Evolutionary conservation across 2,329 filamentous ascomycete genomes (phyloP).

Genomic region (Aspergillus melleus): DNA sequence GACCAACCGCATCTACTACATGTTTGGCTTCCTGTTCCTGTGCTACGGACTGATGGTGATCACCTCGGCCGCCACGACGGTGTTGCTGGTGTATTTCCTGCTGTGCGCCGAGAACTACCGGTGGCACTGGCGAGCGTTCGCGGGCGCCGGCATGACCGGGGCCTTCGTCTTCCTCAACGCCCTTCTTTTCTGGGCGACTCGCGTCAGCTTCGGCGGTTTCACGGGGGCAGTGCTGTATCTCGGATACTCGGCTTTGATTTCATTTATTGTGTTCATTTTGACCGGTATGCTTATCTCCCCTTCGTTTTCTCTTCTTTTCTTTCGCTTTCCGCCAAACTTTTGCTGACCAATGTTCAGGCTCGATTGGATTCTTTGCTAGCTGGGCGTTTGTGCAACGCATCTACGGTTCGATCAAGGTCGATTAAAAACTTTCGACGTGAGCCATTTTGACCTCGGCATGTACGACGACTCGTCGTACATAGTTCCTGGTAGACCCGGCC

Average conservation of each 20-base stretch:
- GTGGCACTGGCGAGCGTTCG: conserved; percentile 97
- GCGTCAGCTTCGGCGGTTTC: conserved; percentile 79
- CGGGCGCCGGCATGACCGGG: conserved; percentile 85
- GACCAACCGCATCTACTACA: conserved; percentile 99
- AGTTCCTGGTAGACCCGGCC: too few species aligned
- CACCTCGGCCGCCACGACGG: conserved; percentile 86
- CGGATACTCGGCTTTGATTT: conserved; percentile 86
- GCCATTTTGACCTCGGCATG: background rate
- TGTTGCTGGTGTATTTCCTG: conserved; percentile 93
- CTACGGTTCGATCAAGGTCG: conserved; percentile 97
- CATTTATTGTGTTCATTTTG: conserved; percentile 87
- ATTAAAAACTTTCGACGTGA: conserved; percentile 52
- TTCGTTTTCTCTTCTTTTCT: conserved; percentile 17
- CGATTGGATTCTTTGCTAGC: conserved; percentile 92
- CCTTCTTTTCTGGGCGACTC: conserved; percentile 85
- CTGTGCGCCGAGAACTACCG: conserved; percentile 97
- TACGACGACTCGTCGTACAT: background rate
- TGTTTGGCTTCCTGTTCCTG: conserved; percentile 98
- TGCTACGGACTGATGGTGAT: conserved; percentile 98
- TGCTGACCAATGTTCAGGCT: conserved; percentile 56
- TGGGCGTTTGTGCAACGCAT: conserved; percentile 95
- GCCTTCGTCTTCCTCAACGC: conserved; percentile 91
- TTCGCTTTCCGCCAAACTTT: background rate
- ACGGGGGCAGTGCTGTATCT: conserved; percentile 88
- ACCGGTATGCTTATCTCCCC: conserved; percentile 67